These are phyloP conservation scores for Rhododendron vialii DNA, from an alignment of 148 eudicot genomes.

Conservation along the genomic window DNA sequence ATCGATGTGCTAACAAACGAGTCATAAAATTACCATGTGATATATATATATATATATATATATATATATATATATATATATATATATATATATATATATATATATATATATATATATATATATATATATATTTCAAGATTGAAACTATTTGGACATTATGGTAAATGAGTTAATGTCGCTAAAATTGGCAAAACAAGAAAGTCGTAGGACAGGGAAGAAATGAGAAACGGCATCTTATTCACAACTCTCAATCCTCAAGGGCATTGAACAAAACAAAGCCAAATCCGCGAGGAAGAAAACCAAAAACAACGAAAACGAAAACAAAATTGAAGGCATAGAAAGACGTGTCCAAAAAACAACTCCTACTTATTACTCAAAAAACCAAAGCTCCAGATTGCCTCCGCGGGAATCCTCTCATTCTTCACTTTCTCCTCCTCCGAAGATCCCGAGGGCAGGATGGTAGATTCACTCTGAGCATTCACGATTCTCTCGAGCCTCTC, in stretches of 20 bases:
- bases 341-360: neutral
- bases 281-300: neutral
- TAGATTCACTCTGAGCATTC: too few relatives aligned
- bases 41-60: too few relatives aligned
- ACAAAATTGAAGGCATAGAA: neutral
- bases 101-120: too few relatives aligned
- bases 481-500: too few relatives aligned
- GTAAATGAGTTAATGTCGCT: too few relatives aligned
- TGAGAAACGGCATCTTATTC: neutral
- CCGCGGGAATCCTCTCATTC: neutral
- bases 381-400: conserved; percentile 21
- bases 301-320: neutral
- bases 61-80: too few relatives aligned
- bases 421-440: conserved; percentile 17
- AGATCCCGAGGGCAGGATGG: too few relatives aligned
- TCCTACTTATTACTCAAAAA: neutral
- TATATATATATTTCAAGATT: too few relatives aligned
- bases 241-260: neutral
- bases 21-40: too few relatives aligned
- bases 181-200: neutral
- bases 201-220: neutral
- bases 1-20: too few relatives aligned
- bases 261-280: neutral
- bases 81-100: too few relatives aligned
- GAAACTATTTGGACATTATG: too few relatives aligned